A percentile compares a stretch with the other conserved stretches of the same genome.
Evolutionary conservation across 2,329 filamentous ascomycete species (phyloP).

Genomic region (Botrytis fragariae): DNA sequence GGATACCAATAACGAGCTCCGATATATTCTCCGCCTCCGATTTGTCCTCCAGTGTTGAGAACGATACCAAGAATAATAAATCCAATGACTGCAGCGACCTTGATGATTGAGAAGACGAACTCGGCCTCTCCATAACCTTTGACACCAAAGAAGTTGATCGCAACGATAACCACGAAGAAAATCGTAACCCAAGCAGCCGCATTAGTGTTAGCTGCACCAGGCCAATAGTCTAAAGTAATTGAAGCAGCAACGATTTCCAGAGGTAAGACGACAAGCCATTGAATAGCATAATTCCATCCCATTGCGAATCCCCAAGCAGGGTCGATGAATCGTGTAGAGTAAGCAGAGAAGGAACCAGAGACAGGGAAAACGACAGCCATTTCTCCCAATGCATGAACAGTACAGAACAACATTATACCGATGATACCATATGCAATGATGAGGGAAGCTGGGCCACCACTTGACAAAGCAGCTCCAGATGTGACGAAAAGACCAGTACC

Average conservation of each 20-base stretch:
- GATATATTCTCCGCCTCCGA: constrained; percentile 57
- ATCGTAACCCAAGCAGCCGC: constrained; percentile 69
- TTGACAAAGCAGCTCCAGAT: constrained; percentile 36
- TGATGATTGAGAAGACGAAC: constrained; percentile 82
- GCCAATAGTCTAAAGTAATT: constrained; percentile 81
- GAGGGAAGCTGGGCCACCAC: constrained; percentile 40
- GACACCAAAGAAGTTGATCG: constrained; percentile 85
- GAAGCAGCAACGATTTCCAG: constrained; percentile 84
- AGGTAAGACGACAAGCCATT: constrained; percentile 81
- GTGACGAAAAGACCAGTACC: constrained; percentile 43
- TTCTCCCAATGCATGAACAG: constrained; percentile 86
- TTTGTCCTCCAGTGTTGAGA: constrained; percentile 52
- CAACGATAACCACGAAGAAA: constrained; percentile 72
- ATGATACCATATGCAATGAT: constrained; percentile 37
- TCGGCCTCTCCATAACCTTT: constrained; percentile 86
- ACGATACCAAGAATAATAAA: constrained; percentile 65
- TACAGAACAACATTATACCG: constrained; percentile 59
- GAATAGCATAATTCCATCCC: constrained; percentile 83
- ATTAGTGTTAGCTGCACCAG: constrained; percentile 47
- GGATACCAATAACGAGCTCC: constrained; percentile 59
- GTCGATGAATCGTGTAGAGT: constrained; percentile 89
- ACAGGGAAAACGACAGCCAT: constrained; percentile 90
- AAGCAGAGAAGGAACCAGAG: constrained; percentile 85
- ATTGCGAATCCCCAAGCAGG: constrained; percentile 93
- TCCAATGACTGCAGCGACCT: constrained; percentile 64